Conservation (phyloP, 345 rosid genomes). For the Nasturtium officinale region DNA sequence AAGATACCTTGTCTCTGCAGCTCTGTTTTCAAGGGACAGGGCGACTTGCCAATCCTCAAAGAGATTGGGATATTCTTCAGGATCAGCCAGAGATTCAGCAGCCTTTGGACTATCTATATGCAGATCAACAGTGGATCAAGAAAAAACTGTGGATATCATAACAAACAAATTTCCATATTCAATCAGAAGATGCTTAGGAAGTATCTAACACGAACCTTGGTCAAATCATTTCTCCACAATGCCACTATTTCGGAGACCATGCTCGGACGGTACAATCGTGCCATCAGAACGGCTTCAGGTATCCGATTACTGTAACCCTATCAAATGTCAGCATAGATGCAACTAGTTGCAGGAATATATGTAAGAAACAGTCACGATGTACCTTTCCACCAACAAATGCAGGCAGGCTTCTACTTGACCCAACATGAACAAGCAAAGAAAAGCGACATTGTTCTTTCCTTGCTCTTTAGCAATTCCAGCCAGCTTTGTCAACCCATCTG, state of each 20-base stretch:
- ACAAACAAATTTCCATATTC: conserved; percentile 1
- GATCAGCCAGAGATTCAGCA: conserved; percentile 97
- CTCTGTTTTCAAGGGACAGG: conserved; percentile 72
- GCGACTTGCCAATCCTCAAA: conserved; percentile 96
- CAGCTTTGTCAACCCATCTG: conserved; percentile 78
- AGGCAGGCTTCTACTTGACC: conserved; percentile 93
- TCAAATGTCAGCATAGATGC: conserved; percentile 35
- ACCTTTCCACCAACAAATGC: conserved; percentile 91
- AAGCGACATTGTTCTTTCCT: conserved; percentile 95
- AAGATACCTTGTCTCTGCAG: conserved; percentile 71
- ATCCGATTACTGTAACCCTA: conserved; percentile 77
- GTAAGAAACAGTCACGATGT: conserved; percentile 28
- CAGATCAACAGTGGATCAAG: conserved; percentile 22
- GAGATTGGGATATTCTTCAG: conserved; percentile 89
- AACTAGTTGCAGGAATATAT: conserved; percentile 21
- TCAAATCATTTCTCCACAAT: conserved; percentile 89
- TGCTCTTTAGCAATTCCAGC: conserved; percentile 82
- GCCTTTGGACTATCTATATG: conserved; percentile 86
- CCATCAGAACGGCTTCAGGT: conserved; percentile 99
- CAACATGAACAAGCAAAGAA: conserved; percentile 87
- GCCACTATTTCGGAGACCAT: conserved; percentile 89
- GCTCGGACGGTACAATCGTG: conserved; percentile 95
- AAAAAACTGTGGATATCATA: conserved; percentile 17
- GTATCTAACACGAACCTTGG: conserved; percentile 56
- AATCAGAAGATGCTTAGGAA: conserved; percentile 7